Conservation (phyloP, 2,329 filamentous ascomycete species). For the Pestalotiopsis sp. region DNA sequence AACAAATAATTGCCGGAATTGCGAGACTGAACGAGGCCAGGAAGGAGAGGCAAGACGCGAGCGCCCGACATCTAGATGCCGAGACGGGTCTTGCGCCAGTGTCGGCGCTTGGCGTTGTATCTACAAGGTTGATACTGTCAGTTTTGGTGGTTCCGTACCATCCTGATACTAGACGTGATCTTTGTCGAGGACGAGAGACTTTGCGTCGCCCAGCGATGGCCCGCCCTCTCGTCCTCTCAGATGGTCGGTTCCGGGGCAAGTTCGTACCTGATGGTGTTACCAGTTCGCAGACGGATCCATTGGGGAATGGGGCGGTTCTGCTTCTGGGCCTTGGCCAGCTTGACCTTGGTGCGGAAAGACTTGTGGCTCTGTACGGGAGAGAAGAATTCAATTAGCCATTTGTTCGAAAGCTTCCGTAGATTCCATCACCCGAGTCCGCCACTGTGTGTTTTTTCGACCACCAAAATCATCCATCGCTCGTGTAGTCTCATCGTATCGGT, state of each 20-base stretch:
- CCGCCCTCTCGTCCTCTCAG: not conserved
- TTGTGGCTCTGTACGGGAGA: conserved; percentile 80
- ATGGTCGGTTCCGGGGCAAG: conserved; percentile 10
- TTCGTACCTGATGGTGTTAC: conserved; percentile 98
- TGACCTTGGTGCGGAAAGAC: conserved; percentile 99
- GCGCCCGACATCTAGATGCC: conserved; percentile 80
- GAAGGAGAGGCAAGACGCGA: conserved; percentile 28
- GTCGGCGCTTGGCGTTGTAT: conserved; percentile 99
- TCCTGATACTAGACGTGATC: not conserved
- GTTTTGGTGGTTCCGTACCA: not conserved
- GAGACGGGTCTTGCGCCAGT: conserved; percentile 99
- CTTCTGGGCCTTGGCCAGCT: conserved; percentile 99
- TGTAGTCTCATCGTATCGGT: not conserved
- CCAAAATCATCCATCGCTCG: not conserved
- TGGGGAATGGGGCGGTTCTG: conserved; percentile 99
- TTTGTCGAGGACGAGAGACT: not conserved
- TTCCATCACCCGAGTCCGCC: not conserved
- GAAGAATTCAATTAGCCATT: conserved; percentile 12
- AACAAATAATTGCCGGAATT: conserved; percentile 5
- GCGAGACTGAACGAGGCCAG: conserved; percentile 30
- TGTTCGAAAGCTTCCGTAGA: not conserved
- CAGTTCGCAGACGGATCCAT: conserved; percentile 98
- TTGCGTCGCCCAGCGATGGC: not conserved
- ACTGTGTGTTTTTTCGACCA: not conserved
- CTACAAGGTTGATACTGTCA: conserved; percentile 48